Evolutionary conservation across 139 green algal genomes (phyloP).

Genomic region (Coelastrella sp.): DNA sequence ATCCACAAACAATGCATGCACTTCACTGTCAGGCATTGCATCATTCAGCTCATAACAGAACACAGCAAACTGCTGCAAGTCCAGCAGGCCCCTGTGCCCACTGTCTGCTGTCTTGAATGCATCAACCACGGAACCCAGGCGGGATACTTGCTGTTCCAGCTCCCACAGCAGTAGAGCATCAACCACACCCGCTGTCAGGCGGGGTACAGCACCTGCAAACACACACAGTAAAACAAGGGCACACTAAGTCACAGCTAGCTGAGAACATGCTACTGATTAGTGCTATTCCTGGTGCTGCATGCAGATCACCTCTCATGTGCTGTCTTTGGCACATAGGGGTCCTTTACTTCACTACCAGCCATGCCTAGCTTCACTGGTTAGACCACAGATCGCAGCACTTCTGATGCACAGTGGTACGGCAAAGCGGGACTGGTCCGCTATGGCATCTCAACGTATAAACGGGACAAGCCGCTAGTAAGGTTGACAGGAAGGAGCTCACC

Average conservation of each 20-base stretch:
- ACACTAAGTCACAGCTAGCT: neutral
- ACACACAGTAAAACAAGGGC: neutral
- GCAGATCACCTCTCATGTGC: no score
- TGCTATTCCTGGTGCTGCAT: no score
- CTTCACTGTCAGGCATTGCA: conserved; percentile 38
- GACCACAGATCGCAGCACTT: no score
- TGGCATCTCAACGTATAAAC: no score
- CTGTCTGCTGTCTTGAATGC: conserved; percentile 30
- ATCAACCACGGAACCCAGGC: neutral
- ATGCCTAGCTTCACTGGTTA: no score
- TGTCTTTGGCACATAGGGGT: no score
- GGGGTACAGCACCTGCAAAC: neutral
- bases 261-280: no score
- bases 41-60: conserved; percentile 35
- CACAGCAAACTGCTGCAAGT: neutral
- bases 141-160: conserved; percentile 1
- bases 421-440: no score
- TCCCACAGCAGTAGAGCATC: conserved; percentile 37
- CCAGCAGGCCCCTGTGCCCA: neutral
- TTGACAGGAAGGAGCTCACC: no score
- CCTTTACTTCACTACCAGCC: no score
- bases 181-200: neutral
- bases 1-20: neutral
- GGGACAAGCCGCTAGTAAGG: no score
- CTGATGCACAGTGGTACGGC: no score